Evolutionary conservation across 2,329 filamentous ascomycete genomes (phyloP).

Genomic region (Aspergillus fumigatiaffinis): DNA sequence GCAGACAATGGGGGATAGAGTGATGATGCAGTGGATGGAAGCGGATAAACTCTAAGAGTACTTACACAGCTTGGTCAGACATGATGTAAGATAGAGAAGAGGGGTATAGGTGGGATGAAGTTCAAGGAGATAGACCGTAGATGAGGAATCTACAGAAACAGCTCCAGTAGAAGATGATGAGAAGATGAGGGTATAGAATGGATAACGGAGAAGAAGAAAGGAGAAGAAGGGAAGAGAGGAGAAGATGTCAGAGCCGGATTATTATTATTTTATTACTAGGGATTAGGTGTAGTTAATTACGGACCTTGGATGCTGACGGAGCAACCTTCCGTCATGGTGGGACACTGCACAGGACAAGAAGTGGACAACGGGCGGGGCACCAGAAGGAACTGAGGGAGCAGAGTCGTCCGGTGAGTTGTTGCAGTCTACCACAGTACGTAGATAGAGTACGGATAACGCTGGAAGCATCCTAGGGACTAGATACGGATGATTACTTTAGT

Average conservation of each 20-base stretch:
- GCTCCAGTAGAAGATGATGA: slow-evolving; percentile 7
- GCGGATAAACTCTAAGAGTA: slow-evolving; percentile 14
- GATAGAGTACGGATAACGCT: too few relatives aligned
- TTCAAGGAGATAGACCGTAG: slow-evolving; percentile 9
- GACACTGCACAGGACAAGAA: slow-evolving; percentile 5
- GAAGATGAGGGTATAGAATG: slow-evolving; percentile 7
- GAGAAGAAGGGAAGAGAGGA: slow-evolving; percentile 21
- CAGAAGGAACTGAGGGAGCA: slow-evolving; percentile 26
- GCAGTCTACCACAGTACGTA: slow-evolving; percentile 1
- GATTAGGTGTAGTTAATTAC: not conserved
- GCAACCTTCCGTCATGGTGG: slow-evolving; percentile 36
- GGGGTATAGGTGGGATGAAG: slow-evolving; percentile 7
- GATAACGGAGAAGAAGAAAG: slow-evolving; percentile 13
- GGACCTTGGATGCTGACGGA: slow-evolving; percentile 27
- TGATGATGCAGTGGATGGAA: slow-evolving; percentile 6
- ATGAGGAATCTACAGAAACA: not conserved
- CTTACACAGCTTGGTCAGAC: slow-evolving; percentile 46
- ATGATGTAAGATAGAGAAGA: slow-evolving; percentile 30
- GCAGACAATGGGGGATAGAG: slow-evolving; percentile 1
- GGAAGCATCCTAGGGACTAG: not conserved
- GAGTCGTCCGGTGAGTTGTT: slow-evolving; percentile 32
- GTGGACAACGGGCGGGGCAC: slow-evolving; percentile 16
- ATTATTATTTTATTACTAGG: slow-evolving; percentile 1
- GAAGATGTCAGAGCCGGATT: slow-evolving; percentile 16
- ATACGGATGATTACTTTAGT: not conserved